Conservation (phyloP, 148 eudicot species). For the Rhododendron ovatum region DNA sequence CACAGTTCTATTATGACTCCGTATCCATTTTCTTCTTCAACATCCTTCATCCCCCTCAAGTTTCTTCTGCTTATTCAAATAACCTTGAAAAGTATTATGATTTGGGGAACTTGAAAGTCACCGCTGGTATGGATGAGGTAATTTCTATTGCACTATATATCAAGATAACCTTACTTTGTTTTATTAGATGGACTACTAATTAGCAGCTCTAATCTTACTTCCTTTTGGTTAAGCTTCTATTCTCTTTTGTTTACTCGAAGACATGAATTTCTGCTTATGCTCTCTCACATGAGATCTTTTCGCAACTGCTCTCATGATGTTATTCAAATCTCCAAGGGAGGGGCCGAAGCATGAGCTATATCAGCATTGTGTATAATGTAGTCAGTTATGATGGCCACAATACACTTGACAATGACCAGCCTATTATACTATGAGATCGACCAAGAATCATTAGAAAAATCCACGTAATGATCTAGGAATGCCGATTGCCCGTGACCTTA, state of each 20-base stretch:
- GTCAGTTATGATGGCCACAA: neutral
- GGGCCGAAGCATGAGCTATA: neutral
- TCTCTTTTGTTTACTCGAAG: neutral
- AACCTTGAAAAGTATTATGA: constrained; percentile 50
- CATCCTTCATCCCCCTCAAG: constrained; percentile 68
- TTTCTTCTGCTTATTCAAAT: constrained; percentile 46
- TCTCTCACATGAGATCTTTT: neutral
- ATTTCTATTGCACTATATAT: neutral
- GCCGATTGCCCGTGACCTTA: neutral
- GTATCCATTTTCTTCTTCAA: constrained; percentile 80
- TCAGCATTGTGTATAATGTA: neutral
- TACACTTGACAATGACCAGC: neutral
- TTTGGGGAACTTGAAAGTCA: constrained; percentile 47
- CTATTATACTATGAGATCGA: neutral
- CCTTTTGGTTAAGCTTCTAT: neutral
- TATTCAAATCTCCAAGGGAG: neutral
- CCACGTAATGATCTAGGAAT: neutral
- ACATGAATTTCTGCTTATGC: neutral
- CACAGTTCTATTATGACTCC: constrained; percentile 79
- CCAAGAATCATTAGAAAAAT: neutral
- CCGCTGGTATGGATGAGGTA: constrained; percentile 67
- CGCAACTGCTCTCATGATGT: neutral
- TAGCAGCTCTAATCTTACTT: neutral
- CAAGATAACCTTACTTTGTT: neutral
- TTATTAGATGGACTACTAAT: neutral